Base-by-base conservation (phyloP, 257 asterid species). In the Solanum ossicruentum region DNA sequence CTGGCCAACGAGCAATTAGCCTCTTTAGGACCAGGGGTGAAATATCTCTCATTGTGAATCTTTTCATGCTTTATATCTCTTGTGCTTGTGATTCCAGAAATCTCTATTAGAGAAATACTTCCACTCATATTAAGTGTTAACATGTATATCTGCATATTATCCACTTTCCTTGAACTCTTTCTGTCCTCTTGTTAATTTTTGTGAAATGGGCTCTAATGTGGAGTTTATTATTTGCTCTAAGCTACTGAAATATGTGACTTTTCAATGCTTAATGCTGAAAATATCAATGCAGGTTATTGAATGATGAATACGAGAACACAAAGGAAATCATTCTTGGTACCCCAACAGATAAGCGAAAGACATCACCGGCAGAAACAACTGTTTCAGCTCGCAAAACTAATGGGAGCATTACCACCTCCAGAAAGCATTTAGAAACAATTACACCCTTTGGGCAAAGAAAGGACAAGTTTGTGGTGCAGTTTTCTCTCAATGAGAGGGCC, bases 371-470 rank as follows among this genome's bases (percentile, higher is more conserved):
- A 23, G 94, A 89, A 82, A 82, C 87, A 85, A 87, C 84, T 71
- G 93, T 87, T 86, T 95, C 98, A 55, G 88, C 88, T 83, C 90
- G 79, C 73, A 93, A 86, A 89, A 75, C 93, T 75, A 89, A 81
- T 61, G 94, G 94, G 73, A 89, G 93, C 90, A 89, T 85, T 85
- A 89, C 86, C 89, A 89, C 92, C 67, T 88, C 89, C 75, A 91
- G 84, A 80, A 93, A 90, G 84, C 84, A 87, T 83, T 83, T 92
- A 85, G 97, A 92, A 77, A 88, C 97, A 70, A 92, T 93, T 86
- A 95, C 98, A 57, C 98, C 99, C 60, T 97, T 97, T 87, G 97
- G 97, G 84, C 87, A 93, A 85, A 92, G 99, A 91, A 95, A 88
- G 91, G 89, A 72, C 89, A 97, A 93, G 90, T 97, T 94, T 88